A percentile compares a stretch with the other conserved stretches of the same genome.
These are phyloP conservation scores for Malassezia equina DNA, from an alignment of 1,284 basidiomycete species.

Conservation along the genomic window DNA sequence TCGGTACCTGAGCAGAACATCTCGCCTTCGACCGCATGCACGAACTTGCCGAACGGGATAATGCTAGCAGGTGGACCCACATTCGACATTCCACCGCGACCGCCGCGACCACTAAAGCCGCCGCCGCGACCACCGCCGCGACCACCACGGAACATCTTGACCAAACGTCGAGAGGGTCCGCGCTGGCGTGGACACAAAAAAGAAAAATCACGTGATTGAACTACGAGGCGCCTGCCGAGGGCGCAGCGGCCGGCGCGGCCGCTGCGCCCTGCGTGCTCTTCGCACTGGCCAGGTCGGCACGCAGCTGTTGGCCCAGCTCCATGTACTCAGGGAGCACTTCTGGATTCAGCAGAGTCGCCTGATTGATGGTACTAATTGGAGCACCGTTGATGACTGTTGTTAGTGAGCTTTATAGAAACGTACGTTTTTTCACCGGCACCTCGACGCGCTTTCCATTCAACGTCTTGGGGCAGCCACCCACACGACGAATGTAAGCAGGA, in stretches of 20 bases:
- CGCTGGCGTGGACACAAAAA: conserved; percentile 3
- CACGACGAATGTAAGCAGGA: conserved; percentile 57
- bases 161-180: neutral
- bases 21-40: conserved; percentile 85
- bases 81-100: conserved; percentile 34
- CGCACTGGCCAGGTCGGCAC: conserved; percentile 48
- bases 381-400: conserved; percentile 67
- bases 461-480: conserved; percentile 66
- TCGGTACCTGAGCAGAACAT: conserved; percentile 86
- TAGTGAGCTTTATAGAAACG: neutral
- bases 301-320: conserved; percentile 54
- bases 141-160: conserved; percentile 19
- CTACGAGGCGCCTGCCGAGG: neutral
- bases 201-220: conserved; percentile 17
- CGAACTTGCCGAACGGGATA: conserved; percentile 43
- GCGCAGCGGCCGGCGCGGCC: neutral
- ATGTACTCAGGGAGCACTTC: conserved; percentile 62
- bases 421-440: conserved; percentile 64
- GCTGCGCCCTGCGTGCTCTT: neutral
- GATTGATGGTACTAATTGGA: conserved; percentile 60
- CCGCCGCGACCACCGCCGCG: conserved; percentile 34
- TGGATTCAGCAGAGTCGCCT: conserved; percentile 66
- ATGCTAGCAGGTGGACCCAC: conserved; percentile 44
- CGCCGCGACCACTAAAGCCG: conserved; percentile 30
- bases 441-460: conserved; percentile 77